Base-by-base conservation (phyloP, 2,329 filamentous ascomycete genomes). In the Botrytis sinoallii region DNA sequence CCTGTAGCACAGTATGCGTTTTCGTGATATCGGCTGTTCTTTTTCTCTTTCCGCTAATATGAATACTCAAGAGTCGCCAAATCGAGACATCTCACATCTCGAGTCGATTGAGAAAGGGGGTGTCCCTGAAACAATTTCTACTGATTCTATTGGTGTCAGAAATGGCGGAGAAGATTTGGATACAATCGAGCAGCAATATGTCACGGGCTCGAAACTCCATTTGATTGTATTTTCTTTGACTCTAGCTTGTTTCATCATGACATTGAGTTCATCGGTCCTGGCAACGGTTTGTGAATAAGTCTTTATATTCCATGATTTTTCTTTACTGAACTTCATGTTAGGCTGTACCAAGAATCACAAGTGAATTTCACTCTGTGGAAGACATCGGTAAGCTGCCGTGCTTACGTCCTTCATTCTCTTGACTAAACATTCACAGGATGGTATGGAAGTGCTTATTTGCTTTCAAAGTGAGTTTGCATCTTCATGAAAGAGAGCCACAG, bases 91-190 rank as follows among this genome's bases (percentile, higher is more conserved):
- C 46, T 52, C 46, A 52, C 22, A 1, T 14, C 10, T 10, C 22
- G 22, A 52, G 10, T 52, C 46, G 1, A 52, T 52, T 52, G 46
- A 52, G 22, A 52, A 52, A 25, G 10, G 25, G n/a, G 6, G 48
- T 52, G 48, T 1, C 0, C 22, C 10, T n/a, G 4, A n/a, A n/a
- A 14, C 22, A n/a, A 12, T 6, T 14, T 0, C 22, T 52, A n/a
- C 10, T 25, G 22, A n/a, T 52, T 5, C 22, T 6, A 52, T 12
- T 14, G 48, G 22, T n/a, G n/a, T n/a, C 4, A 25, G 9, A 14
- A 52, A 14, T n/a, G 5, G 2, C 14, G 5, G 2, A 25, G 12
- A 55, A 0, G 25, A n/a, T 8, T n/a, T 3, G 0, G 2, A 55
- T n/a, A 52, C 12, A 1, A 0, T 4, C 12, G 5, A n/a, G 25